Conservation (phyloP, 805 yeast genomes). For the Candida germanica region DNA sequence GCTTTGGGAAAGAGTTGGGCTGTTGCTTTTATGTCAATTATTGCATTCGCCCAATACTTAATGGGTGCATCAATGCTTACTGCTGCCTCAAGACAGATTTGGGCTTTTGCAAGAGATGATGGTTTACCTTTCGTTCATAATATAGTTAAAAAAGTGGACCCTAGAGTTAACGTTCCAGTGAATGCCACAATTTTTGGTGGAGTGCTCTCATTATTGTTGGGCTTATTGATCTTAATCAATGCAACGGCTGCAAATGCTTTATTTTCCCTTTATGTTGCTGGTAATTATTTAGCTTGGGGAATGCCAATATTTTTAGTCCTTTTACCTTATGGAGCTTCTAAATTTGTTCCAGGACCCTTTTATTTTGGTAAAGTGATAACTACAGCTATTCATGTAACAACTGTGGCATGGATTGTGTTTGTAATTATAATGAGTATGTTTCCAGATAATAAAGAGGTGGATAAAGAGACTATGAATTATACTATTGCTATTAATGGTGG, state of each 20-base stretch:
- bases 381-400: constrained; percentile 42
- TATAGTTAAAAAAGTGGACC: constrained; percentile 55
- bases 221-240: constrained; percentile 58
- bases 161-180: constrained; percentile 55
- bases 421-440: constrained; percentile 59
- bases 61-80: constrained; percentile 66
- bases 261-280: constrained; percentile 61
- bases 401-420: constrained; percentile 49
- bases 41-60: constrained; percentile 58
- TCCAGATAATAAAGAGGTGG: constrained; percentile 47
- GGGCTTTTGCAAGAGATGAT: constrained; percentile 76
- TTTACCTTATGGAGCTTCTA: constrained; percentile 45
- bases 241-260: constrained; percentile 64
- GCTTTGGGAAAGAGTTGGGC: constrained; percentile 66
- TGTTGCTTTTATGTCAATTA: constrained; percentile 56
- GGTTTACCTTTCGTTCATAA: constrained; percentile 63
- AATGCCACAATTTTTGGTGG: constrained; percentile 60
- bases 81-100: constrained; percentile 67
- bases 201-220: constrained; percentile 46
- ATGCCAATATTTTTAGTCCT: constrained; percentile 57
- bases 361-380: constrained; percentile 52
- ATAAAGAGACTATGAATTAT: constrained; percentile 59
- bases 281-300: constrained; percentile 61
- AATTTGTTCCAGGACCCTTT: constrained; percentile 66
- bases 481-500: constrained; percentile 63